Conservation (phyloP, 2,329 filamentous ascomycete genomes). For the Fusarium robinianum region DNA sequence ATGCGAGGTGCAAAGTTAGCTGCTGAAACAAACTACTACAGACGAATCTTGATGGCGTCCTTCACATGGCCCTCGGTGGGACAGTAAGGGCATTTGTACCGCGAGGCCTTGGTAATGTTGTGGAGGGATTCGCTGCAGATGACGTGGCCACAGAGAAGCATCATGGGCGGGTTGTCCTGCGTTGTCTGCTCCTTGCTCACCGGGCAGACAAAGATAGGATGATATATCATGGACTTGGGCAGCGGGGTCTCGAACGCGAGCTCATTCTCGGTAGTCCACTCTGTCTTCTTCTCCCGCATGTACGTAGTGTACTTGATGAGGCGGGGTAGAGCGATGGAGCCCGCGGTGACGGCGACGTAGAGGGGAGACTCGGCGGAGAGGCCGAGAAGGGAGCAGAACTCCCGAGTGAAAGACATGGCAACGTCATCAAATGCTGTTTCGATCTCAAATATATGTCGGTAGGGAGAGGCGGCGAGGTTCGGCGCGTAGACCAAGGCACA, state of each 20-base stretch:
- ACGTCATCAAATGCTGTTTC: conserved; percentile 80
- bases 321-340: conserved; percentile 86
- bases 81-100: conserved; percentile 97
- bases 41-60: conserved; percentile 74
- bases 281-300: conserved; percentile 86
- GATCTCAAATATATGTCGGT: conserved; percentile 76
- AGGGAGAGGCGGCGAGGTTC: conserved; percentile 78
- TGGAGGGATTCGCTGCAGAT: conserved; percentile 84
- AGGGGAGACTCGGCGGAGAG: conserved; percentile 90
- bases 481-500: conserved; percentile 78
- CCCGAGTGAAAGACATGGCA: conserved; percentile 83
- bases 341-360: conserved; percentile 90
- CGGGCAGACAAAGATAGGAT: conserved; percentile 96
- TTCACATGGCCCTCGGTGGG: conserved; percentile 78
- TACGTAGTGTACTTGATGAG: conserved; percentile 86
- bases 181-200: conserved; percentile 97
- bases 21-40: conserved; percentile 56
- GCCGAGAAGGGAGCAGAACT: conserved; percentile 91
- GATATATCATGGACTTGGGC: conserved; percentile 71
- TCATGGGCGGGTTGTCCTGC: conserved; percentile 91
- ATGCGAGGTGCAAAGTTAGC: too few relatives aligned
- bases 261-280: conserved; percentile 93
- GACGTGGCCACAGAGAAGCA: conserved; percentile 94
- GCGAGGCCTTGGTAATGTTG: conserved; percentile 74
- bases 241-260: conserved; percentile 76